Evolutionary conservation across 352 stramenopile genomes (phyloP), one percentile per base, ranked within the genome.

Genomic region (Thalassiosira mediterranea): DNA sequence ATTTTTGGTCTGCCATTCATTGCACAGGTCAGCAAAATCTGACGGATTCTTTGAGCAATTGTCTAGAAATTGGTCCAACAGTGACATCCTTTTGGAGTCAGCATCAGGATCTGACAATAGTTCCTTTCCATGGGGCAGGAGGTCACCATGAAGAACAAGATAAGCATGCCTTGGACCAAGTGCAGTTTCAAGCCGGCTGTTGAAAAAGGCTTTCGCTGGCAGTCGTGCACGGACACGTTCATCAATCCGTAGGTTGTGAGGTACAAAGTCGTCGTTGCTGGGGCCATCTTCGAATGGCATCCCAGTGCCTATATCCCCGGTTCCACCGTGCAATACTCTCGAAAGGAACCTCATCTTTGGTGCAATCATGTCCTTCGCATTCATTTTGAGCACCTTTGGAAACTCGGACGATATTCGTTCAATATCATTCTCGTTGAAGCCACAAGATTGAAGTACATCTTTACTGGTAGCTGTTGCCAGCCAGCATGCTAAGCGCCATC

Each of bases 101-200:
- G 61, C 17, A 42, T 58, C 25, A 15, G 60, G 42, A 25, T 67
- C 17, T 4, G 75, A 13, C n/a, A 89, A 63, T 15, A n/a, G n/a
- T n/a, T 75, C 57, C 53, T 52, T 53, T 34, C 84, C 78, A 79
- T 83, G 58, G 44, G 74, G 71, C 21, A 91, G 54, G 4, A 38
- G 21, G 49, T 73, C 64, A 28, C 67, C 52, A 46, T 74, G 52
- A 42, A 85, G 69, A 10, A 76, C 57, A 25, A 91, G 61, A 72
- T 89, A 91, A 1, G 84, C 84, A 77, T 91, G 81, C 54, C 79
- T 26, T 11, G 84, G 84, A 37, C 74, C 84, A 49, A 90, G 63
- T 2, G 60, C 69, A 47, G 65, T 72, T 72, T 91, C 81, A 11
- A 91, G 60, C 31, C 81, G 51, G 21, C 44, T 32, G 29, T 38